Conservation (phyloP, 768 basidiomycete species). For the Rhodosporidiobolus sp. region DNA sequence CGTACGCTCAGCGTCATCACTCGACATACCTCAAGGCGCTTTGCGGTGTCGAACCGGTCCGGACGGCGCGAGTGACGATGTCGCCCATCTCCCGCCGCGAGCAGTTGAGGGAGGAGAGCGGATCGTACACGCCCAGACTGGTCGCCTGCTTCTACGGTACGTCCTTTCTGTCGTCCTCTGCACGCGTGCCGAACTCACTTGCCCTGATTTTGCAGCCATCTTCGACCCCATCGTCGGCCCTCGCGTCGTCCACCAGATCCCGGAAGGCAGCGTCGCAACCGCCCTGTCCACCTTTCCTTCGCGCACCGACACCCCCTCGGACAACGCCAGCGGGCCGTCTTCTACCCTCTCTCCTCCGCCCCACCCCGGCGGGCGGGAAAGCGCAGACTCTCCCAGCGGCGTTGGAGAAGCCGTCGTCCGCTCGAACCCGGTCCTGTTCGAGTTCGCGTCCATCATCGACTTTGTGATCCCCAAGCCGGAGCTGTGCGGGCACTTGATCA, state of each 20-base stretch:
- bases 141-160: constrained; percentile 72
- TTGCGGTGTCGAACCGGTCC: background rate
- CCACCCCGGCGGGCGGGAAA: background rate
- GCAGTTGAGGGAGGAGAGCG: constrained; percentile 18
- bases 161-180: background rate
- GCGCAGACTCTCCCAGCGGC: constrained; percentile 1
- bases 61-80: background rate
- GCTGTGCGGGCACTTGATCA: constrained; percentile 83
- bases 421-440: constrained; percentile 59
- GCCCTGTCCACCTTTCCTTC: constrained; percentile 40
- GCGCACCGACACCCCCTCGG: constrained; percentile 13
- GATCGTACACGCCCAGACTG: constrained; percentile 61
- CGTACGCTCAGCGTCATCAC: background rate
- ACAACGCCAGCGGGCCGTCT: background rate
- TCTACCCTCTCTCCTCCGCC: background rate
- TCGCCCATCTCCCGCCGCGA: constrained; percentile 7
- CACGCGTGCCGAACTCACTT: background rate
- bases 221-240: constrained; percentile 84
- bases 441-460: constrained; percentile 85
- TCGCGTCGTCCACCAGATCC: constrained; percentile 87
- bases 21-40: background rate
- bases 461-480: constrained; percentile 87
- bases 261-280: constrained; percentile 75
- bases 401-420: constrained; percentile 11
- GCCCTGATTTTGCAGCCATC: constrained; percentile 52